These are phyloP conservation scores for Solanum pennellii DNA, from an alignment of 257 asterid species.

Conservation along the genomic window DNA sequence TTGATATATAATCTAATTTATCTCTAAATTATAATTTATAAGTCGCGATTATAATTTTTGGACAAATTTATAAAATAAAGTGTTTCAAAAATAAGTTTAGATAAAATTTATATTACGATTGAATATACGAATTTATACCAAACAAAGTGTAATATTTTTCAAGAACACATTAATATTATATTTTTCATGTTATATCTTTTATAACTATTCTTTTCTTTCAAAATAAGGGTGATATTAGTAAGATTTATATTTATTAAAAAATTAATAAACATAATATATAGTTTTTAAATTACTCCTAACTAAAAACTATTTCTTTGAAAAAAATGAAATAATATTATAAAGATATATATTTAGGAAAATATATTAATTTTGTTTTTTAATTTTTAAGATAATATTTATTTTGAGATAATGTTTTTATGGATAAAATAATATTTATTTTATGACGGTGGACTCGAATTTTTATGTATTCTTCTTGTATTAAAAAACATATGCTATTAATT, in stretches of 20 bases:
- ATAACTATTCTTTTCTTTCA: neutral
- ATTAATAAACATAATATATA: neutral
- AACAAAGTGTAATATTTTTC: neutral
- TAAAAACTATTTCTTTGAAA: accelerated
- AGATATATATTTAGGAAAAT: neutral
- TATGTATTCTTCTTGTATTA: neutral
- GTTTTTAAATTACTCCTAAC: neutral
- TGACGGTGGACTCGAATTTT: neutral
- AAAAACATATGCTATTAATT: neutral
- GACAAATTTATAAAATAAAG: too few relatives aligned
- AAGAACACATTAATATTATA: neutral
- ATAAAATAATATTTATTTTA: too few relatives aligned
- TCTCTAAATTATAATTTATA: too few relatives aligned
- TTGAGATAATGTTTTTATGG: neutral
- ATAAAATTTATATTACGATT: neutral
- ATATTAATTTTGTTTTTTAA: neutral
- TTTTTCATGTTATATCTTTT: neutral
- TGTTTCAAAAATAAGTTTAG: neutral
- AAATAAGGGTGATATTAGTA: neutral
- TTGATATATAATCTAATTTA: neutral
- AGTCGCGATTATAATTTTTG: too few relatives aligned
- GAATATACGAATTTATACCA: neutral
- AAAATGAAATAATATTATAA: neutral
- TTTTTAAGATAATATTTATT: neutral
- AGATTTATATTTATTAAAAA: neutral